These are phyloP conservation scores for Trichoderma sp. DNA, from an alignment of 2,329 filamentous ascomycete species.

Conservation along the genomic window DNA sequence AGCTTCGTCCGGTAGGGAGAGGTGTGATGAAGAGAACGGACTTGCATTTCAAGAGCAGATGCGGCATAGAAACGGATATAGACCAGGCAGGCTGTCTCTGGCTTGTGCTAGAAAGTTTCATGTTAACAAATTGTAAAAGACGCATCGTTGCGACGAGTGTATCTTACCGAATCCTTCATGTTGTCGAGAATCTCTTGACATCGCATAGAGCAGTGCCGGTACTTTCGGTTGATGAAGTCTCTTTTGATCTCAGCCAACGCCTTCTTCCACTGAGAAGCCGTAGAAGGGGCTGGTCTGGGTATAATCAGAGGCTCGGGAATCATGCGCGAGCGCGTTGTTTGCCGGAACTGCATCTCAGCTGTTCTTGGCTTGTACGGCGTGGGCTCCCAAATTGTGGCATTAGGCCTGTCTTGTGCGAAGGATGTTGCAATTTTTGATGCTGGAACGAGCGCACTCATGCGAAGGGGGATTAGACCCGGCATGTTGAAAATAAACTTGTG, in stretches of 20 bases:
- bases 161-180: constrained; percentile 50
- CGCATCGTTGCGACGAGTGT: background rate
- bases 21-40: constrained; percentile 51
- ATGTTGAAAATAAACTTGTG: constrained; percentile 31
- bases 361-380: constrained; percentile 4
- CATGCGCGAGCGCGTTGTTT: constrained; percentile 14
- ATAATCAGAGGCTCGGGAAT: constrained; percentile 31
- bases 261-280: constrained; percentile 55
- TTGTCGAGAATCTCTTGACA: constrained; percentile 59
- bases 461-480: constrained; percentile 41
- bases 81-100: constrained; percentile 60
- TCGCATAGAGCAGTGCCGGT: constrained; percentile 56
- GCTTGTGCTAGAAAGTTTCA: constrained; percentile 26
- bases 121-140: background rate
- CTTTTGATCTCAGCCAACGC: constrained; percentile 58
- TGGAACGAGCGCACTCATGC: constrained; percentile 34
- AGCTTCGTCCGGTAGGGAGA: constrained; percentile 53
- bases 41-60: constrained; percentile 61
- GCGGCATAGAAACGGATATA: constrained; percentile 67
- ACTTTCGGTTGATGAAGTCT: constrained; percentile 55
- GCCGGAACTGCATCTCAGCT: background rate
- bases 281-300: constrained; percentile 47
- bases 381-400: background rate
- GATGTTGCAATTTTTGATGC: constrained; percentile 20
- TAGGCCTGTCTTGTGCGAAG: constrained; percentile 13